Base-by-base conservation (phyloP, 352 stramenopile genomes). In the Pythium aristosporum region DNA sequence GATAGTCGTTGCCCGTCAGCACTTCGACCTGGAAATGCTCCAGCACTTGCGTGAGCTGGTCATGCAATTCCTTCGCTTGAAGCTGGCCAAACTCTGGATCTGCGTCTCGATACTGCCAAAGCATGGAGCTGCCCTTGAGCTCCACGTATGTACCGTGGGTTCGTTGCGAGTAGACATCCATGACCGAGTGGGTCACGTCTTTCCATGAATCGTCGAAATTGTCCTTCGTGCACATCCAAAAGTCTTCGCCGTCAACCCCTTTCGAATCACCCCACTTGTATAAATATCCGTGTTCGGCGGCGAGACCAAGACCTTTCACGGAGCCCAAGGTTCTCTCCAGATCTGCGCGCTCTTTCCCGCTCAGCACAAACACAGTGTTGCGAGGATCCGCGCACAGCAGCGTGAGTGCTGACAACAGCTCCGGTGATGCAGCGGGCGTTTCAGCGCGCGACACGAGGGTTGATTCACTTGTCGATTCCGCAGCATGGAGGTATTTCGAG, bases 61-160 rank as follows among this genome's bases (percentile, higher is more conserved):
- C 96, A 71, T 99, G 96, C 42, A 99, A 74, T 72, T 98, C 97
- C 73, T 98, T 98, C 4, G 96, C 97, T 75, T 99, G 98, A 48
- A 99, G 74, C 65, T 98, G 96, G 11, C 98, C 98, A 72, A 99
- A 99, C 63, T 99, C 98, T 9, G 97, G 96, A 76, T 99, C 98
- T 11, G 97, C 96, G 76, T 99, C 97, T 63, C 97, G 91, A 71
- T 98, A 99, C 75, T 99, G 97, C 97, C 98, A 99, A 43, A 99
- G 70, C 57, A 99, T 74, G 37, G 98, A 98, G 71, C 96, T 99
- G 57, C 98, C 97, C 61, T 99, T 99, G 41, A 98, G 80, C 82
- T 99, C 98, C 37, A 99, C 98, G 73, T 99, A 99, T 48, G 97
- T 99, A 60, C 98, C 98, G 74, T 99, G 97, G 6, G 98, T 99